Conservation (phyloP, 176 grass and related monocot genomes). For the Coix lacrymajobi region DNA sequence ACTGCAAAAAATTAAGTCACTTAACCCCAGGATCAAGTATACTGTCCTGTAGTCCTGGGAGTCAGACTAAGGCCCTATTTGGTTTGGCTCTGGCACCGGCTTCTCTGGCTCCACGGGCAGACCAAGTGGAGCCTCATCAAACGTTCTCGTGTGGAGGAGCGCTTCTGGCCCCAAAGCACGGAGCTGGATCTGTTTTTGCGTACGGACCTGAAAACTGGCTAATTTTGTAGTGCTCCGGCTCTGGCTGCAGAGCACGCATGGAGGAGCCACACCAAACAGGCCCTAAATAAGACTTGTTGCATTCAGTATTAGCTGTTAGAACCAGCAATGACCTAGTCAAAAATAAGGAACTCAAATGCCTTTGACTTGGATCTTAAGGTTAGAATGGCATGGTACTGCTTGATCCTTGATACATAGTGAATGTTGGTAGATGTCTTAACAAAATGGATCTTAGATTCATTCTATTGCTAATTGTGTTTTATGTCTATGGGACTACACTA, state of each 20-base stretch:
- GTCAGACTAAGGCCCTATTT: neutral
- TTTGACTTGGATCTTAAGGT: neutral
- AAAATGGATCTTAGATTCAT: neutral
- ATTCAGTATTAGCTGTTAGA: neutral
- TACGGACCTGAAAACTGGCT: neutral
- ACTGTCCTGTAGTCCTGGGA: neutral
- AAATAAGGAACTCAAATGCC: neutral
- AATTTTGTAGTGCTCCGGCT: neutral
- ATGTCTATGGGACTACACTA: neutral
- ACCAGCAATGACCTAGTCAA: neutral
- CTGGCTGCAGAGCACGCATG: neutral
- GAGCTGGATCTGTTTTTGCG: neutral
- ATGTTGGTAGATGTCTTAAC: neutral
- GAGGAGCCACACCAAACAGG: neutral
- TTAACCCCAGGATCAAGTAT: neutral
- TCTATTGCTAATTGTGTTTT: neutral
- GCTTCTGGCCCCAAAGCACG: neutral
- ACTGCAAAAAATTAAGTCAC: neutral
- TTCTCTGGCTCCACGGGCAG: neutral
- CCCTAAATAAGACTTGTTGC: neutral
- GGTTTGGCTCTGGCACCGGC: neutral
- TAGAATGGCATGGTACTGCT: neutral
- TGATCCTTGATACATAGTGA: neutral
- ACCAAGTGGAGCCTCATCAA: neutral
- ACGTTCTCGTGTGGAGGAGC: neutral